Evolutionary conservation across 176 grass and related monocot genomes (phyloP).

Genomic region (Secale cereale): DNA sequence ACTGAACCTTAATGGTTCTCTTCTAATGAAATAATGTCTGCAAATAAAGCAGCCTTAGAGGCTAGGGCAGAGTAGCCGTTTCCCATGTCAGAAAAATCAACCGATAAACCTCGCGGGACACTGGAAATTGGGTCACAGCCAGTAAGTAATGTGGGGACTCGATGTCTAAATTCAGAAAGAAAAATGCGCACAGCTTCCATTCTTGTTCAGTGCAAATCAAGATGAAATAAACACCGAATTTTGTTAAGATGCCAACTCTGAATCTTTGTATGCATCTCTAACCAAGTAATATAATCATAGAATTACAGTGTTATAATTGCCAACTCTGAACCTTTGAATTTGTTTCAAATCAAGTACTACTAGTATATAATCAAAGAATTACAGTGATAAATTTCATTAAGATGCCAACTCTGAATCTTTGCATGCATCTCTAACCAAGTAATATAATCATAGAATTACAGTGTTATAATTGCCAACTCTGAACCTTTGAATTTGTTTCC

Average conservation of each 20-base stretch:
- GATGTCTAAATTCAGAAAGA: not conserved
- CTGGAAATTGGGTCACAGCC: too few species aligned
- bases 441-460: too few species aligned
- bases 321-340: not conserved
- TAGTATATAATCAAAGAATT: too few species aligned
- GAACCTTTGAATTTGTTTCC: too few species aligned
- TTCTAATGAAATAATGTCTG: not conserved
- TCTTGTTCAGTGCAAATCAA: not conserved
- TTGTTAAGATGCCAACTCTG: not conserved
- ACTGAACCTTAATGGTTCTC: not conserved
- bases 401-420: not conserved
- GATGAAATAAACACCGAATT: not conserved
- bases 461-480: too few species aligned
- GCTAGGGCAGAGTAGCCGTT: not conserved
- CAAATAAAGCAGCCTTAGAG: not conserved
- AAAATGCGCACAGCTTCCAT: not conserved
- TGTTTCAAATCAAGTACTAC: not conserved
- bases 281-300: not conserved
- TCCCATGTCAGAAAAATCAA: not conserved
- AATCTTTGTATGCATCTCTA: not conserved
- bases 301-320: not conserved
- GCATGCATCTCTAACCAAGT: not conserved
- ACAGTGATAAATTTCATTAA: not conserved
- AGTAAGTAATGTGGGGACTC: too few species aligned
- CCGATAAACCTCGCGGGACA: too few species aligned